phyloP scores from a whole-genome alignment of 2,329 filamentous ascomycete genomes.

The Claviceps digitariae region DNA sequence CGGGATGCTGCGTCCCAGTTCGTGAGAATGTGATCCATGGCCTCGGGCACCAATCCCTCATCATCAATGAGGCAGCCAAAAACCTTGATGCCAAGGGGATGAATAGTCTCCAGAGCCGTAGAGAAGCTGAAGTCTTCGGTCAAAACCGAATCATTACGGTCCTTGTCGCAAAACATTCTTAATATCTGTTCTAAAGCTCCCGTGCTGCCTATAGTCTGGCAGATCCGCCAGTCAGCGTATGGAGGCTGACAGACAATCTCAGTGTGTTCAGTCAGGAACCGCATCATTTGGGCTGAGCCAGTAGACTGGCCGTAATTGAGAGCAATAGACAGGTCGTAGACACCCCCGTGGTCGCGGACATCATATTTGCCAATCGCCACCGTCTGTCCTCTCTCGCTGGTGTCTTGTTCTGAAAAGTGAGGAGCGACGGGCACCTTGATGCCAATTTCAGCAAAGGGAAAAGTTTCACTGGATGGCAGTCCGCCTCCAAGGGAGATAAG shows the following conservation, averaged over 20 bases:
- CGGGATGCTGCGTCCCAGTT: conserved; percentile 33
- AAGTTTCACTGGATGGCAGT: conserved; percentile 75
- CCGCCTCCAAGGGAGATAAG: conserved; percentile 89
- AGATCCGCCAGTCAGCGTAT: conserved; percentile 81
- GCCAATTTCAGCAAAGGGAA: conserved; percentile 71
- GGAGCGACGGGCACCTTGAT: conserved; percentile 59
- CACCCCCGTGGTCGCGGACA: conserved; percentile 40
- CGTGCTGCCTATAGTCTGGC: conserved; percentile 75
- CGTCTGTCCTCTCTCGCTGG: conserved; percentile 42
- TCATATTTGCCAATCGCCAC: conserved; percentile 75
- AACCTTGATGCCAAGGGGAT: conserved; percentile 37
- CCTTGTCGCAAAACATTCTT: conserved; percentile 61
- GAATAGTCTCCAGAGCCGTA: conserved; percentile 48
- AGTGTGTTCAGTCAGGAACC: conserved; percentile 89
- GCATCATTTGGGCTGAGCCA: conserved; percentile 73
- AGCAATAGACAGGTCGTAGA: conserved; percentile 67
- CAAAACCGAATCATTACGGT: conserved; percentile 62
- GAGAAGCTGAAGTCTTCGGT: conserved; percentile 90
- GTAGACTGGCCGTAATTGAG: conserved; percentile 89
- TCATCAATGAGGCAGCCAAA: conserved; percentile 39
- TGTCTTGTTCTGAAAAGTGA: conserved; percentile 57
- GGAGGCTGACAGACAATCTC: conserved; percentile 79
- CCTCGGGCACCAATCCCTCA: conserved; percentile 37
- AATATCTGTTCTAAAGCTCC: conserved; percentile 72
- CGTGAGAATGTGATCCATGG: conserved; percentile 36